These are phyloP conservation scores for Mucor mucedo DNA, from an alignment of 371 early-diverging fungal genomes.

Conservation along the genomic window DNA sequence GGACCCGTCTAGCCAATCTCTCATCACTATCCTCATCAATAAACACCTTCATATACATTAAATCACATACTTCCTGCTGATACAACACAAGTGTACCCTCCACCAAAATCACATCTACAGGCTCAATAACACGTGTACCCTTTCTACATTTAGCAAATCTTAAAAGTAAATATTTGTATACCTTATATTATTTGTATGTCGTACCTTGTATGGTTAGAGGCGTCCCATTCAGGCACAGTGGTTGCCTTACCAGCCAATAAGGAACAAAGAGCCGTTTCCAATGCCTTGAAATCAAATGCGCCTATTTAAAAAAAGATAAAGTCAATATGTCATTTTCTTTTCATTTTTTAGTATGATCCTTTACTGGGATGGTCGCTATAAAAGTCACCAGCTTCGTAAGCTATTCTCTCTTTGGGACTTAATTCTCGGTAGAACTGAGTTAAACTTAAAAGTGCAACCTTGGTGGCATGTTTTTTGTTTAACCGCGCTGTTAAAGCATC, in stretches of 20 bases:
- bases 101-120: constrained; percentile 64
- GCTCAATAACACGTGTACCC: constrained; percentile 37
- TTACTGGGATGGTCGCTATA: constrained; percentile 62
- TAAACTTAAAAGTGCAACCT: constrained; percentile 50
- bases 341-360: no score
- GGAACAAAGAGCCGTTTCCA: constrained; percentile 48
- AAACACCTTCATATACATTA: constrained; percentile 66
- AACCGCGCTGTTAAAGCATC: constrained; percentile 31
- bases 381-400: constrained; percentile 50
- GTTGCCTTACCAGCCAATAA: constrained; percentile 52
- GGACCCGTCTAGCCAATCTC: constrained; percentile 56
- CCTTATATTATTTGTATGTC: background rate
- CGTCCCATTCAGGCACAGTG: constrained; percentile 61
- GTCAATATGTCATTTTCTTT: background rate
- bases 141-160: constrained; percentile 19
- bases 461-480: constrained; percentile 35
- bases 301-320: constrained; percentile 26
- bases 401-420: constrained; percentile 42
- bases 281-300: constrained; percentile 64
- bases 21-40: constrained; percentile 74
- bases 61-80: constrained; percentile 52
- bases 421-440: constrained; percentile 65
- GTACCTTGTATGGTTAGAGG: constrained; percentile 49
- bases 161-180: background rate
- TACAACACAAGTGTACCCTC: constrained; percentile 70